Evolutionary conservation across 345 rosid species (phyloP).

Genomic region (Linum tenue): DNA sequence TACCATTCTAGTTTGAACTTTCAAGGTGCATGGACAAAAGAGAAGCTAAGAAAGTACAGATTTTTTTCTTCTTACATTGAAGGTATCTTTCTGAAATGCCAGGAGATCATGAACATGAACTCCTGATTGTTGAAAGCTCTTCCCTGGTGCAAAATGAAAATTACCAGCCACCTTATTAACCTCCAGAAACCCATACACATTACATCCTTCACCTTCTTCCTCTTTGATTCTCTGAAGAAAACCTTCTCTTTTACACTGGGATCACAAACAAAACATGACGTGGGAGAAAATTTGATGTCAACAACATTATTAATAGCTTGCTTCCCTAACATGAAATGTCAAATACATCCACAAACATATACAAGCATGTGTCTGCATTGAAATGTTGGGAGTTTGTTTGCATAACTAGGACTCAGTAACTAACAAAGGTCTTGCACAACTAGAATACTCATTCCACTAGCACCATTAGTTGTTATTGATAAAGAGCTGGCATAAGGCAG

Average conservation of each 20-base stretch:
- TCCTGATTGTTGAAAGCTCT: constrained; percentile 88
- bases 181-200: constrained; percentile 81
- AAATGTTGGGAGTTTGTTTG: too few relatives aligned
- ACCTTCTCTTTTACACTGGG: constrained; percentile 92
- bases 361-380: too few relatives aligned
- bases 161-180: constrained; percentile 94
- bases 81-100: constrained; percentile 74
- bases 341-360: not conserved
- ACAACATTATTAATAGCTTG: not conserved
- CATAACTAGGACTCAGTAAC: too few relatives aligned
- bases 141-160: constrained; percentile 97
- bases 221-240: constrained; percentile 79
- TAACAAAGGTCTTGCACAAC: too few relatives aligned
- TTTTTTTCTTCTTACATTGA: constrained; percentile 61
- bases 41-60: too few relatives aligned
- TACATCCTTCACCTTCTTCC: constrained; percentile 97
- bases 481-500: too few relatives aligned
- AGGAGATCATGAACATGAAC: constrained; percentile 82
- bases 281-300: not conserved
- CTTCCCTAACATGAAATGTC: not conserved
- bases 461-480: too few relatives aligned
- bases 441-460: too few relatives aligned
- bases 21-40: not conserved
- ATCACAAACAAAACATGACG: constrained; percentile 8
- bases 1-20: not conserved